Evolutionary conservation across 2,329 filamentous ascomycete genomes (phyloP), one percentile per base, ranked within the genome.

Genomic region (Capronia epimyces): DNA sequence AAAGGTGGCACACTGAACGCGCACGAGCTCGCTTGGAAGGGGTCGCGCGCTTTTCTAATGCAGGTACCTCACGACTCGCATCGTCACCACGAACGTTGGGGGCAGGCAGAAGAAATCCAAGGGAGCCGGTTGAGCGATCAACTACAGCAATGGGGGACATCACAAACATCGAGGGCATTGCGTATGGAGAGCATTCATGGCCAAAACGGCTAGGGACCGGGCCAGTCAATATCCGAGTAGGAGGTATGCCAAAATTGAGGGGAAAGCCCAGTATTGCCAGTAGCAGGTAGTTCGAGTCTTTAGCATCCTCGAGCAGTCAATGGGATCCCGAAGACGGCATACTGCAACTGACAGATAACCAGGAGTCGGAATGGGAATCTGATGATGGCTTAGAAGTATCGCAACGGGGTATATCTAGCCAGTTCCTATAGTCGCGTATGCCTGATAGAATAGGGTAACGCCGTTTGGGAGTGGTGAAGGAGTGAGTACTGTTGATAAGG

Each of bases 251-350:
- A 3, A 16, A 32, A 10, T 15, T 39, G 21, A 50, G 39, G 31
- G 43, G 29, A 24, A 43, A 44, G 12, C 21, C 31, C 4, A 57
- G 54, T 20, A 31, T 52, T 25, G 41, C 50, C 15, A 58, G 56
- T 24, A 55, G 45, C 34, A 37, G 52, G n/a, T 52, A 58, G 31
- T 58, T 59, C 24, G 57, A 59, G 8, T 57, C 57, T 21, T 46
- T 47, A 10, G 36, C 49, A 13, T 60, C 48, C 16, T 58, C 57
- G 16, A 40, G 49, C n/a, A 49, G 47, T 43, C 41, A 47, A 22
- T 56, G 55, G 56, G 57, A 62, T 31, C 57, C 59, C 48, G 60
- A 56, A 43, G 49, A 60, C 44, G 36, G 60, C 15, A 55, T 62
- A 18, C 56, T 60, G 31, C 60, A 62, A 44, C 55, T 58, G n/a